Base-by-base conservation (phyloP, 805 yeast species). In the Cyberlindnera mrakii region DNA sequence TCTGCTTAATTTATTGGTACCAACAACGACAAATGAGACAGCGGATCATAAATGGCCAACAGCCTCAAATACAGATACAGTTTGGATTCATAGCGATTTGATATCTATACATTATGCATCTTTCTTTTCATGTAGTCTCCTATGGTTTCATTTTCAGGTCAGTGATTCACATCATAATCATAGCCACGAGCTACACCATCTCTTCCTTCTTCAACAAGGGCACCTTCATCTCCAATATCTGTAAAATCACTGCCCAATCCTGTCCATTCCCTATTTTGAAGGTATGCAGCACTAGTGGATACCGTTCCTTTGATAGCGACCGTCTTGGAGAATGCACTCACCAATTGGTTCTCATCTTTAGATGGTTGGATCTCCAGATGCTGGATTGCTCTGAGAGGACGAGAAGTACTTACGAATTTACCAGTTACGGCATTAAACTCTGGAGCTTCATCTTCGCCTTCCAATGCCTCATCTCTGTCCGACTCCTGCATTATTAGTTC, bases 181-280 rank as follows among this genome's bases (percentile, higher is more conserved):
- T 91, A 93, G 3, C 93, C 95, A 51, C 98, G 72, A 2, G 99
- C 99, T 43, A 91, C 77, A 33, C 99, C 99, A 3, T 76, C 70
- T 37, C 82, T 70, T 1, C 99, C 99, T 50, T 82, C 80, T 57
- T 89, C 96, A 0, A 88, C 73, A 0, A 71, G 61, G 0, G 97
- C 95, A 33, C 95, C 96, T 32, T 65, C 29, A 10, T 51, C 70
- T 1, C 64, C 67, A 8, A 64, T 66, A 3, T 59, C 64, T 8
- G 56, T 51, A 63, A 71, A 88, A 57, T 91, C 97, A 46, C 93
- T 82, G 1, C 98, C 99, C 30, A 91, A 67, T 0, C 99, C 99
- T 0, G 81, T 77, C 98, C 98, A 91, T 23, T 70, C 66, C 53
- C 91, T 75, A 11, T 68, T 70, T 53, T 88, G 95, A 40, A 91